phyloP scores from a whole-genome alignment of 2,329 filamentous ascomycete genomes.

The Periconia sp. region DNA sequence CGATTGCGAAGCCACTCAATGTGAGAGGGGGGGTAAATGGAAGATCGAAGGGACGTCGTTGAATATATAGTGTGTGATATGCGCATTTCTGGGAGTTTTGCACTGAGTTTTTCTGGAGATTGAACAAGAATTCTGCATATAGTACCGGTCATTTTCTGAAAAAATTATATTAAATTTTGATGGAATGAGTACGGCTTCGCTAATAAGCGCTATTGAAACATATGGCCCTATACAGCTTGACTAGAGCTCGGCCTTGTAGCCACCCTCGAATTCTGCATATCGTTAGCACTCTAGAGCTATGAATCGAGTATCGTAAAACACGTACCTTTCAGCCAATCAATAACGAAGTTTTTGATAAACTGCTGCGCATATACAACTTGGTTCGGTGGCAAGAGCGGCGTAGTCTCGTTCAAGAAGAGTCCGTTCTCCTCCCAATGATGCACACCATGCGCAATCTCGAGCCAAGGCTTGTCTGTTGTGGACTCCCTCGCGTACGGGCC shows the following conservation, averaged over 20 bases:
- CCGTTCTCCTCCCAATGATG: constrained; percentile 84
- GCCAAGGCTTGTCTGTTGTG: constrained; percentile 70
- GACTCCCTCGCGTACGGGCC: constrained; percentile 63
- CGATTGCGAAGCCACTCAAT: no score
- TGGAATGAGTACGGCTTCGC: no score
- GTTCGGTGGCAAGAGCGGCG: constrained; percentile 61
- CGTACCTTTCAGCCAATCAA: constrained; percentile 66
- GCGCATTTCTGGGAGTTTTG: no score
- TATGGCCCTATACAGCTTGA: neutral
- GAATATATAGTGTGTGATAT: no score
- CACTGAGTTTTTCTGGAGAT: no score
- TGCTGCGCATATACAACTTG: constrained; percentile 65
- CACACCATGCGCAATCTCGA: constrained; percentile 75
- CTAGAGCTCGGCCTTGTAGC: neutral
- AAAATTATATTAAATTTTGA: no score
- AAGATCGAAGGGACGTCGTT: no score
- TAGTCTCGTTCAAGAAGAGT: constrained; percentile 68
- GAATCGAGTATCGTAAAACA: neutral
- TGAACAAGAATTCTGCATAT: no score
- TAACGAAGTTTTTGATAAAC: constrained; percentile 66
- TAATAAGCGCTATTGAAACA: no score
- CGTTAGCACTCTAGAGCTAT: neutral
- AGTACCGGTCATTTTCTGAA: no score
- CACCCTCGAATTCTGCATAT: neutral
- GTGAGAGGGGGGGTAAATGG: no score